Evolutionary conservation across 1,284 basidiomycete genomes (phyloP).

Genomic region (Naganishia sp.): DNA sequence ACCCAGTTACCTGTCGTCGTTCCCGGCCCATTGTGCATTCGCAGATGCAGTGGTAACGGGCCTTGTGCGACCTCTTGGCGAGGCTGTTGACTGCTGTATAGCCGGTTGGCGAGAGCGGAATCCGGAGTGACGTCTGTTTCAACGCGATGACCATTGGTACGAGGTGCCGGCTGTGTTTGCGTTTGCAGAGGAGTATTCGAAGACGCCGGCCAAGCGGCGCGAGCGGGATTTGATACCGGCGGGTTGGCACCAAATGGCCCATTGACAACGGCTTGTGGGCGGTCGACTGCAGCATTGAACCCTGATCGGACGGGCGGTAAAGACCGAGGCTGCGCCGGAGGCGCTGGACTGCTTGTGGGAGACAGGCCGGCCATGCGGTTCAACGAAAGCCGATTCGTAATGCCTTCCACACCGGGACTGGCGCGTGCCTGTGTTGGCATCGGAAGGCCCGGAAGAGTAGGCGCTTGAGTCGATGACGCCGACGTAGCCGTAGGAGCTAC

Average conservation of each 20-base stretch:
- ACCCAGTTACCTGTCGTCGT: background rate
- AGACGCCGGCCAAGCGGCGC: background rate
- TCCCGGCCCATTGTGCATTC: constrained; percentile 19
- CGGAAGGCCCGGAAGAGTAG: background rate
- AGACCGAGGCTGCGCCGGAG: background rate
- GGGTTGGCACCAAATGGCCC: background rate
- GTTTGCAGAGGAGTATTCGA: background rate
- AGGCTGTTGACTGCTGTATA: constrained; percentile 1
- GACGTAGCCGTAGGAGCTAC: background rate
- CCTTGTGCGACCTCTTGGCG: constrained; percentile 1
- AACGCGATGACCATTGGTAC: background rate
- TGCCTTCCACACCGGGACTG: background rate
- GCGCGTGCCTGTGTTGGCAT: background rate
- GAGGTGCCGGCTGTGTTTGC: background rate
- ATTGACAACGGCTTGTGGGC: too few species aligned
- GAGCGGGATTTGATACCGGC: background rate
- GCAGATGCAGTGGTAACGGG: constrained; percentile 6
- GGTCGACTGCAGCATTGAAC: background rate
- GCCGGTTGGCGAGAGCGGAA: background rate
- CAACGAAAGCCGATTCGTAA: background rate
- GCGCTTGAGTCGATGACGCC: background rate
- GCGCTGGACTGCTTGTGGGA: background rate
- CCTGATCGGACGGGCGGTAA: background rate
- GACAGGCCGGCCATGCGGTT: background rate
- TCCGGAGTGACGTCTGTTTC: background rate